These are phyloP conservation scores for Xerocomellus chrysenteron DNA, from an alignment of 768 basidiomycete species.

Conservation along the genomic window DNA sequence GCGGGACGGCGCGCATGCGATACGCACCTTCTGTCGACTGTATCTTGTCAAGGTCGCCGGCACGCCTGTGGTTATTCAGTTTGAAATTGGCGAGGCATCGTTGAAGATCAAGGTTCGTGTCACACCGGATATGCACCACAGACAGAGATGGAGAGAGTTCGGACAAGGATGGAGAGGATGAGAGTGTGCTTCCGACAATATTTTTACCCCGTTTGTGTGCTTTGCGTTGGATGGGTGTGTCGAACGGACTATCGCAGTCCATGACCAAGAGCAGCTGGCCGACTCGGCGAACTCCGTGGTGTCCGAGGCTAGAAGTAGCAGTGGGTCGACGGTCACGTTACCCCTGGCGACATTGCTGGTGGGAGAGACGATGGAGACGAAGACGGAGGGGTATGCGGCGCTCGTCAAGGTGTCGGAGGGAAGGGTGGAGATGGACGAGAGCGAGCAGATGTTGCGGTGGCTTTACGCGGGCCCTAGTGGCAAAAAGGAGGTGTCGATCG, in stretches of 20 bases:
- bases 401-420: constrained; percentile 48
- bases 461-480: constrained; percentile 40
- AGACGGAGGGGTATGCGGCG: constrained; percentile 35
- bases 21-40: constrained; percentile 81
- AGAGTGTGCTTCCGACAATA: constrained; percentile 63
- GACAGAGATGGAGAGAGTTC: background rate
- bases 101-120: constrained; percentile 74
- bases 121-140: constrained; percentile 50
- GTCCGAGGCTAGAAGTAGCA: background rate
- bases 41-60: constrained; percentile 80
- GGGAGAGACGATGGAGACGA: constrained; percentile 9
- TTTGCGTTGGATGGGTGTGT: constrained; percentile 54
- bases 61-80: constrained; percentile 58
- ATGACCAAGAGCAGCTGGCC: background rate
- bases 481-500: constrained; percentile 37
- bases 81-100: constrained; percentile 68
- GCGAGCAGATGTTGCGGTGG: constrained; percentile 54
- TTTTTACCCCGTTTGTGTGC: constrained; percentile 88
- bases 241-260: constrained; percentile 13
- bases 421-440: constrained; percentile 44
- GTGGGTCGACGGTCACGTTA: constrained; percentile 18
- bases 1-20: constrained; percentile 82
- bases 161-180: constrained; percentile 18
- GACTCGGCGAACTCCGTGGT: background rate
- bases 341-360: constrained; percentile 1